Percentiles rank a stretch among this genome's conserved stretches.
These are phyloP conservation scores for Sclerotinia borealis DNA, from an alignment of 2,329 filamentous ascomycete species.

Conservation along the genomic window DNA sequence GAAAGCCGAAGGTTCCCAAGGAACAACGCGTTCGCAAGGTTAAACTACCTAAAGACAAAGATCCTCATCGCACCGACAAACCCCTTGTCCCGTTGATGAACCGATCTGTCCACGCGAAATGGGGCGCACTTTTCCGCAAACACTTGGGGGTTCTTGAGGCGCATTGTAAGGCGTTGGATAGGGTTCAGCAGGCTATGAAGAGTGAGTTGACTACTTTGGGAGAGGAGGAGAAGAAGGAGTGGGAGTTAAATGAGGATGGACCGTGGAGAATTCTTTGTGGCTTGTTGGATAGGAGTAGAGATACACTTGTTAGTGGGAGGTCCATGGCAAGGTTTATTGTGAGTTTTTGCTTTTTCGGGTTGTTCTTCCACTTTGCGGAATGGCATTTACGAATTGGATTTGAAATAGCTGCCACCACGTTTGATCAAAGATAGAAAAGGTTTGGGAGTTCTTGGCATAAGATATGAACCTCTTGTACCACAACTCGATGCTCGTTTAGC, in stretches of 20 bases:
- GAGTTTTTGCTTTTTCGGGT: slow-evolving; percentile 8
- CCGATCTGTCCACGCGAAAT: slow-evolving; percentile 34
- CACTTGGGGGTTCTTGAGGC: slow-evolving; percentile 26
- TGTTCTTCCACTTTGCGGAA: neutral
- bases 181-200: slow-evolving; percentile 21
- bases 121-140: slow-evolving; percentile 26
- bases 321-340: slow-evolving; percentile 23
- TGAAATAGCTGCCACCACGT: slow-evolving; percentile 17
- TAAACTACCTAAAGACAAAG: slow-evolving; percentile 4
- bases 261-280: slow-evolving; percentile 26
- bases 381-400: neutral
- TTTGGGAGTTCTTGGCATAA: slow-evolving; percentile 20
- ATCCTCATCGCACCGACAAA: slow-evolving; percentile 11
- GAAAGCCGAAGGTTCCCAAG: neutral
- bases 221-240: slow-evolving; percentile 22
- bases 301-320: slow-evolving; percentile 18
- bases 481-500: slow-evolving; percentile 19
- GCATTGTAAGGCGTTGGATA: slow-evolving; percentile 23
- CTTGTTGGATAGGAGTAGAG: slow-evolving; percentile 23
- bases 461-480: slow-evolving; percentile 17
- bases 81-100: slow-evolving; percentile 16
- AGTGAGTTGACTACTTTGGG: slow-evolving; percentile 16
- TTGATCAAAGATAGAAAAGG: slow-evolving; percentile 21
- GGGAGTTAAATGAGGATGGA: slow-evolving; percentile 23
- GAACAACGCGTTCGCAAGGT: slow-evolving; percentile 5